Base-by-base conservation (phyloP, 768 basidiomycete species). In the Suillus discolor region DNA sequence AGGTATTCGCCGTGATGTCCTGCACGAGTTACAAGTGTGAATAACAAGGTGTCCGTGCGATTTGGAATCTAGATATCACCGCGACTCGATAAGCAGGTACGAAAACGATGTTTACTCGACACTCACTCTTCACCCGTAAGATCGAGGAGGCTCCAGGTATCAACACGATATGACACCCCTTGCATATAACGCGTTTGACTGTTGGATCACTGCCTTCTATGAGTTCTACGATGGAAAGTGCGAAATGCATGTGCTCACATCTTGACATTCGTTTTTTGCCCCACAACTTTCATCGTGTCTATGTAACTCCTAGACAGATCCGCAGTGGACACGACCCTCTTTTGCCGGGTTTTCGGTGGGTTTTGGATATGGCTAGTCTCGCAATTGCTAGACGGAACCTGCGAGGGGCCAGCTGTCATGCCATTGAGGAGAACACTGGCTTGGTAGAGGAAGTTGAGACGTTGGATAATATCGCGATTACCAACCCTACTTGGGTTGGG, bases 401-500 rank as follows among this genome's bases (percentile, higher is more conserved):
- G 62, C 8, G 62, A 62, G 49, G 68, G 42, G 47, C 70, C 49
- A 23, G 74, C 66, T 44, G 75, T 69, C 57, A 83, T 74, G 13
- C 78, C 79, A 62, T 79, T 82, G 23, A 93, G 79, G 66, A 88
- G 89, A 15, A 85, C 81, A 71, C 89, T 89, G 42, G 92, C 90
- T 77, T 94, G 94, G 72, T 92, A 94, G 42, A 95, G 84, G 74
- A 92, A 95, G 77, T 91, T 94, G 67, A 95, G 83, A 36, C 93
- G 84, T 75, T 95, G 93, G 25, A 93, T 83, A 57, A 91, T 86
- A 72, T 95, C 94, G 36, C 87, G 81, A 74, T 93, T 92, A 13
- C 82, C 70, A 39, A 90, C 82, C 66, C 77, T 84, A 74, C 80
- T 83, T 2, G 87, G 80, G 65, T 84, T 90, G 6, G 88, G 88